Percentiles rank a stretch among this genome's conserved stretches.
phyloP scores from a whole-genome alignment of 352 stramenopile species.

The Globisporangium radiosum region DNA sequence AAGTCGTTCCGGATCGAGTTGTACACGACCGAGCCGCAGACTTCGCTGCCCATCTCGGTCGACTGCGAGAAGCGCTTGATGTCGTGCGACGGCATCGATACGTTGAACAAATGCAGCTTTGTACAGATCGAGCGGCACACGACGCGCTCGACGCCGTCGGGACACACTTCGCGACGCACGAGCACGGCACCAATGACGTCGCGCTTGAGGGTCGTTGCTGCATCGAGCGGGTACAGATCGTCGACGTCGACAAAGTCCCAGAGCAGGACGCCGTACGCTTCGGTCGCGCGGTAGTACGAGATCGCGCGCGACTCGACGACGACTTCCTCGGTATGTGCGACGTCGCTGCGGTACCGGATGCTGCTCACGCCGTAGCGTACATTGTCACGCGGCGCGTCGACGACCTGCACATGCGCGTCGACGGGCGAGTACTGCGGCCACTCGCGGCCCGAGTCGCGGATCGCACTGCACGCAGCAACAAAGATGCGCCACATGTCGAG shows the following conservation, averaged over 20 bases:
- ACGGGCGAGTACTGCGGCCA: slow-evolving; percentile 38
- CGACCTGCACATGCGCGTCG: slow-evolving; percentile 19
- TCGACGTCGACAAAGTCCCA: slow-evolving; percentile 35
- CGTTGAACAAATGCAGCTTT: slow-evolving; percentile 38
- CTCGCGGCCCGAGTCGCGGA: slow-evolving; percentile 31
- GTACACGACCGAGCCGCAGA: slow-evolving; percentile 38
- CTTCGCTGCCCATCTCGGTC: slow-evolving; percentile 17
- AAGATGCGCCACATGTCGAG: slow-evolving; percentile 40
- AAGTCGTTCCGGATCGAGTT: slow-evolving; percentile 33
- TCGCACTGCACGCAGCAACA: slow-evolving; percentile 27
- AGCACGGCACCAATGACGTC: slow-evolving; percentile 26
- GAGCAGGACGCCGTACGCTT: slow-evolving; percentile 20
- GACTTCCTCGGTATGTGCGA: slow-evolving; percentile 13
- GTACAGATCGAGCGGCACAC: slow-evolving; percentile 53
- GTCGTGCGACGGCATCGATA: slow-evolving; percentile 4
- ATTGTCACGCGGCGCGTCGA: slow-evolving; percentile 31
- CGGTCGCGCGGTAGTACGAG: slow-evolving; percentile 23
- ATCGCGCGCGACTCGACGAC: slow-evolving; percentile 24
- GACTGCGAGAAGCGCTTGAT: slow-evolving; percentile 23
- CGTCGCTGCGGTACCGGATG: slow-evolving; percentile 26
- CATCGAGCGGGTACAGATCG: slow-evolving; percentile 20
- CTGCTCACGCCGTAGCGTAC: slow-evolving; percentile 37
- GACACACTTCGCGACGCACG: slow-evolving; percentile 32
- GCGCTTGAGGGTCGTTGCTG: slow-evolving; percentile 21
- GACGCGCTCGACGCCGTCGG: slow-evolving; percentile 40